A percentile compares a stretch with the other conserved stretches of the same genome.
Conservation (phyloP, 1,139 yeast species). For the Nakaseomyces glabratus region DNA sequence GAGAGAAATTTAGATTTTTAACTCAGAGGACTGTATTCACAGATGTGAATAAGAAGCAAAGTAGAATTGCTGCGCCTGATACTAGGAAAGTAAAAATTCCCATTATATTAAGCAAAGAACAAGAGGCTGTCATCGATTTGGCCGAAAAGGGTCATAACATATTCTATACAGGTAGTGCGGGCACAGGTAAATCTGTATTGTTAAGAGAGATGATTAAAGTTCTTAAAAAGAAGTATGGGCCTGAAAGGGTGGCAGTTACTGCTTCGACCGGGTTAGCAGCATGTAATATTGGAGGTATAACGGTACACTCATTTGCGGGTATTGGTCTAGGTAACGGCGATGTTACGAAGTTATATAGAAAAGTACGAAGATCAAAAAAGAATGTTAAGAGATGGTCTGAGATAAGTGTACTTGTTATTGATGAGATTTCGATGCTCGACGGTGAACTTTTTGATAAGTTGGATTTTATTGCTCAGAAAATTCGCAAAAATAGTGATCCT, state of each 20-base stretch:
- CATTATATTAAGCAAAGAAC: conserved; percentile 56
- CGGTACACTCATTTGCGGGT: conserved; percentile 80
- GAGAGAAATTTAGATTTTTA: conserved; percentile 20
- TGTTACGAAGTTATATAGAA: conserved; percentile 40
- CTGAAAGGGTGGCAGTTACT: conserved; percentile 63
- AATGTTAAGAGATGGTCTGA: conserved; percentile 53
- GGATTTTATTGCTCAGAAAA: conserved; percentile 49
- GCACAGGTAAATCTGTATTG: conserved; percentile 85
- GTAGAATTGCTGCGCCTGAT: conserved; percentile 15
- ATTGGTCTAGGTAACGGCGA: conserved; percentile 62
- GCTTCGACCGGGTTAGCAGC: conserved; percentile 95
- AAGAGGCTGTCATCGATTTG: conserved; percentile 53
- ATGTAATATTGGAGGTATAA: conserved; percentile 80
- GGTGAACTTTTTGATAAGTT: conserved; percentile 65
- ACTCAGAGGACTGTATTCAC: conserved; percentile 19
- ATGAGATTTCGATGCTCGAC: conserved; percentile 86
- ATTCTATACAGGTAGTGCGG: conserved; percentile 93
- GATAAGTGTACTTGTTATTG: conserved; percentile 61
- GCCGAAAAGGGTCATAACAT: conserved; percentile 55
- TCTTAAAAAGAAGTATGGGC: conserved; percentile 40
- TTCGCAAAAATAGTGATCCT: conserved; percentile 46
- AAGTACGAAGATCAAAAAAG: conserved; percentile 47
- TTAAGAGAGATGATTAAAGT: conserved; percentile 60
- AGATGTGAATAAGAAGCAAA: conserved; percentile 13
- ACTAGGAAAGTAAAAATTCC: conserved; percentile 30